These are phyloP conservation scores for Emydomyces testavorans DNA, from an alignment of 2,329 filamentous ascomycete genomes.

Conservation along the genomic window DNA sequence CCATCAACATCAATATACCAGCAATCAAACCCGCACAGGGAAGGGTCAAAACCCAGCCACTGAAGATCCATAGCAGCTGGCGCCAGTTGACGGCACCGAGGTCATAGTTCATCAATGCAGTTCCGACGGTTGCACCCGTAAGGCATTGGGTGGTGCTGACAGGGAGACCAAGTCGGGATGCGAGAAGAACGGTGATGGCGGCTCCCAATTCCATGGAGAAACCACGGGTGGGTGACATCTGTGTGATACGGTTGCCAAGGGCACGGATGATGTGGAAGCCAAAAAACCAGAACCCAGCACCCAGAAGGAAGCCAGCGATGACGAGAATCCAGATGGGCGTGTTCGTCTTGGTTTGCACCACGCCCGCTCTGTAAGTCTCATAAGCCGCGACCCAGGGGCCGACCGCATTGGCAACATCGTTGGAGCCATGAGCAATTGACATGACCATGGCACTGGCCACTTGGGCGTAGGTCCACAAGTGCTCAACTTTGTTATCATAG, in stretches of 20 bases:
- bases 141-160: constrained; percentile 32
- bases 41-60: constrained; percentile 37
- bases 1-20: constrained; percentile 33
- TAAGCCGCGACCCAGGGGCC: constrained; percentile 34
- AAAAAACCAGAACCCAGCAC: constrained; percentile 33
- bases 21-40: constrained; percentile 33
- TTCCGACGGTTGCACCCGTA: constrained; percentile 28
- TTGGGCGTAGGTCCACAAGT: constrained; percentile 39
- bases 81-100: constrained; percentile 36
- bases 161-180: constrained; percentile 26
- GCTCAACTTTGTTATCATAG: constrained; percentile 39
- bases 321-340: constrained; percentile 34
- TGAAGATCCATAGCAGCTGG: constrained; percentile 34
- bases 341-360: constrained; percentile 22
- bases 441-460: constrained; percentile 33
- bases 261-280: constrained; percentile 33
- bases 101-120: constrained; percentile 30
- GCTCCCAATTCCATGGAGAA: constrained; percentile 33
- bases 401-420: constrained; percentile 36
- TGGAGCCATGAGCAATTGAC: constrained; percentile 37
- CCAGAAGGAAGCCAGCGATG: constrained; percentile 29
- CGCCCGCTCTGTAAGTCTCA: constrained; percentile 26
- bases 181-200: constrained; percentile 31
- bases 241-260: constrained; percentile 35
- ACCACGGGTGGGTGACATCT: constrained; percentile 30